Base-by-base conservation (phyloP, 1,139 yeast species). In the Geotrichum reessii region DNA sequence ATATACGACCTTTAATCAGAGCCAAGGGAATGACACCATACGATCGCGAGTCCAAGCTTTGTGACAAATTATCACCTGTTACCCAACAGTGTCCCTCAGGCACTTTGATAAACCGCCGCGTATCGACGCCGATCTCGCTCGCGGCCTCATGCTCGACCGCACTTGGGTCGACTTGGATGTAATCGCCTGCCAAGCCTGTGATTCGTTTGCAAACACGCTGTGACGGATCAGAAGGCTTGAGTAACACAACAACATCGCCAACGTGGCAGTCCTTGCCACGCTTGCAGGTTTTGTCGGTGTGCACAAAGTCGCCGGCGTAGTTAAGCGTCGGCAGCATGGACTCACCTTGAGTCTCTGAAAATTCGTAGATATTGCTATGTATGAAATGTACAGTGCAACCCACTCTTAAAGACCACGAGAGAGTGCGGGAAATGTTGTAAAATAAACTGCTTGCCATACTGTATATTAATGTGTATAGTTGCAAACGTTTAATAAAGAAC, bases 101-200 rank as follows among this genome's bases (percentile, higher is more conserved):
- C 4, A 60, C 59, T 31, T 60, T 55, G 31, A 60, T 60, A 25
- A 51, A 59, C 25, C 42, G 28, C 52, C 33, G 22, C 7, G n/a
- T 51, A 44, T 47, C 55, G 47, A 56, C 53, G 44, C 50, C 60
- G 33, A 52, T 54, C 71, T 63, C 63, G 74, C 52, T 24, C 25
- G 42, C 24, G 50, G 19, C 33, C 49, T 31, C 82, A 46, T 46
- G 48, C 22, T 64, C 63, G 1, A 66, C 65, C 1, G 61, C 62
- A 1, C 68, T 62, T 9, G 97, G 97, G 70, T 92, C 97, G 1
- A 90, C 78, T 61, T 87, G 73, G 2, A 92, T 81, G 17, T 84
- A 69, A 73, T 92, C 98, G 0, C 98, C 98, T 0, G 97, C 96
- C 96, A 92, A 87, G 0, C 98, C 99, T 0, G 96, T 86, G 47